Conservation (phyloP, 306 rosid genomes). For the Chamaecrista fasciculata region DNA sequence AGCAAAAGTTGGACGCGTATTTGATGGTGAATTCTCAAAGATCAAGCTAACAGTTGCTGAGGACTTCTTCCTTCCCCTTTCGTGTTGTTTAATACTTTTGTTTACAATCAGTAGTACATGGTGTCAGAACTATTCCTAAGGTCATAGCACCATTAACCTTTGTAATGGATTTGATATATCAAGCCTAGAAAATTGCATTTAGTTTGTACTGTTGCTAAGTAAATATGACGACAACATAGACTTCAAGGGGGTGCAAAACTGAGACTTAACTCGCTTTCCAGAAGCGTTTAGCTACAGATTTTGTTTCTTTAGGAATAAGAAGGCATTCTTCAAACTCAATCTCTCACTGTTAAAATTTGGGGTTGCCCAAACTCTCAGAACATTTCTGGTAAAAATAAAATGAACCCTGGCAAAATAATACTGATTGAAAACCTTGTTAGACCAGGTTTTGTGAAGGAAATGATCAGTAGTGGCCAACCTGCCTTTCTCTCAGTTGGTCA, state of each 20-base stretch:
- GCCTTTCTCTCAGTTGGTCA: conserved; percentile 6
- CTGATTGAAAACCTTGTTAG: neutral
- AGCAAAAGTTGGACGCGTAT: neutral
- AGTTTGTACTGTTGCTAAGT: neutral
- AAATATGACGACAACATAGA: neutral
- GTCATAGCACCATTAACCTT: neutral
- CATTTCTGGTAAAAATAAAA: neutral
- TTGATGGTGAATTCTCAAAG: conserved; percentile 5
- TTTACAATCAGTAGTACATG: neutral
- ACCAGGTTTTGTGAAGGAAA: conserved; percentile 2
- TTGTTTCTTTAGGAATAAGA: conserved; percentile 4
- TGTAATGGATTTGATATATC: neutral
- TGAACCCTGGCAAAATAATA: neutral
- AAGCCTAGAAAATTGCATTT: neutral
- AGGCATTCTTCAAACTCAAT: conserved; percentile 8
- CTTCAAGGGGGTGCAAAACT: neutral
- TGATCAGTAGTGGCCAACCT: neutral
- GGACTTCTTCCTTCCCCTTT: neutral
- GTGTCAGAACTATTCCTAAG: neutral
- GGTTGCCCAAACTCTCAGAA: conserved; percentile 15
- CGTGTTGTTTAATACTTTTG: neutral
- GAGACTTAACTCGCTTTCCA: neutral
- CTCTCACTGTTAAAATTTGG: neutral
- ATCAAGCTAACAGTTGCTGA: conserved; percentile 1
- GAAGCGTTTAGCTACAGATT: neutral